Base-by-base conservation (phyloP, 2,329 filamentous ascomycete genomes). In the Penicillium nordicum region DNA sequence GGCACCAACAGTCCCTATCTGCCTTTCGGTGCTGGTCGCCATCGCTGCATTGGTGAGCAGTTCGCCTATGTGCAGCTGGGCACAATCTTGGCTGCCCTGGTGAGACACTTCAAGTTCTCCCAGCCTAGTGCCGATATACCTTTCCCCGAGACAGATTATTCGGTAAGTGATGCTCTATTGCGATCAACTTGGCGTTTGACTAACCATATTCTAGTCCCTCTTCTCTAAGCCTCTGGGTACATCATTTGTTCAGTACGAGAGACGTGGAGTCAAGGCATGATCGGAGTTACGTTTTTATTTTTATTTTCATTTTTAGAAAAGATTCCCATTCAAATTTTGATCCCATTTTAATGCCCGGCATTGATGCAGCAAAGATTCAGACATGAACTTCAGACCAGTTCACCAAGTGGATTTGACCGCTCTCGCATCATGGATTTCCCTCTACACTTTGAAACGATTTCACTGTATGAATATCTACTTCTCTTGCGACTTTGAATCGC, bases 11-110 rank as follows among this genome's bases (percentile, higher is more conserved):
- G 89, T 50, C 92, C 93, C 0, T 97, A 97, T 74, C 84, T 97
- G 46, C 93, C 93, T 2, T 97, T 97, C 71, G 93, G 93, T 57
- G 93, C 92, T 30, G 93, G 93, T 41, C 83, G 93, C 64, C 93
- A 97, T 77, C 83, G 93, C 63, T 97, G 93, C 77, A 97, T 97
- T 70, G 93, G 93, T 63, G 93, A 97, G 81, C 91, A 96, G 70
- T 97, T 97, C 74, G 93, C 93, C 65, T 96, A 95, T 72, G 82
- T 95, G 56, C 93, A 97, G 78, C 80, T 97, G 60, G 88, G 92
- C 72, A 92, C 90, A 43, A 95, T 97, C 63, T 79, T 88, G 12
- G 90, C 87, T 49, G 86, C 86, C 57, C 78, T 92, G 63, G 88
- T 96, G 40, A 83, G 91, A 48, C 73, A 85, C 51, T 90, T 96